These are phyloP conservation scores for Phytophthora cactorum DNA, from an alignment of 352 stramenopile genomes.

Conservation along the genomic window DNA sequence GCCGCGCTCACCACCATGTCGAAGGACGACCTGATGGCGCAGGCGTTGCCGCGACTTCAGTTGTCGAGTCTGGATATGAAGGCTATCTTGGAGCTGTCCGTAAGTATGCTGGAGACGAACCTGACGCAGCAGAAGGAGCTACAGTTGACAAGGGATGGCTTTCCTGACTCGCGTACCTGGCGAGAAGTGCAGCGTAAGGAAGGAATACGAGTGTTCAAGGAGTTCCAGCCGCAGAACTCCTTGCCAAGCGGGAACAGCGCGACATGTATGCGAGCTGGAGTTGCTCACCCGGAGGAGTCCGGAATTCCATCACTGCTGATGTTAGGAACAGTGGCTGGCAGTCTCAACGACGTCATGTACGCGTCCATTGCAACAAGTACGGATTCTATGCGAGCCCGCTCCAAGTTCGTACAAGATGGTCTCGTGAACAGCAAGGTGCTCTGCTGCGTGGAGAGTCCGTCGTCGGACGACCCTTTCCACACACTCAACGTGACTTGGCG, in stretches of 20 bases:
- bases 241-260: constrained; percentile 37
- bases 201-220: constrained; percentile 46
- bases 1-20: constrained; percentile 31
- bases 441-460: constrained; percentile 36
- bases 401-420: constrained; percentile 56
- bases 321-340: constrained; percentile 42
- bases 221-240: constrained; percentile 29
- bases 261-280: constrained; percentile 28
- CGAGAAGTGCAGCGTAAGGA: constrained; percentile 52
- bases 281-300: constrained; percentile 16
- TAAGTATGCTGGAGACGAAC: constrained; percentile 49
- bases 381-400: constrained; percentile 47
- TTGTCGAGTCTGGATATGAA: constrained; percentile 41
- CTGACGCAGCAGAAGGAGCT: constrained; percentile 54
- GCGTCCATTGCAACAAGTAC: constrained; percentile 41
- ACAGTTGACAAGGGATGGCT: constrained; percentile 38
- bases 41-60: constrained; percentile 44
- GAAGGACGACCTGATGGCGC: constrained; percentile 41
- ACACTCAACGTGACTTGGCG: constrained; percentile 61
- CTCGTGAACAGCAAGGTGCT: constrained; percentile 45
- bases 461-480: constrained; percentile 51
- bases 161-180: constrained; percentile 51
- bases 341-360: constrained; percentile 66
- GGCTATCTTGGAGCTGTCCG: constrained; percentile 42
- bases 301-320: constrained; percentile 41